phyloP scores from a whole-genome alignment of 225 moss, liverwort and hornwort species.

The Marchantia paleacea region DNA sequence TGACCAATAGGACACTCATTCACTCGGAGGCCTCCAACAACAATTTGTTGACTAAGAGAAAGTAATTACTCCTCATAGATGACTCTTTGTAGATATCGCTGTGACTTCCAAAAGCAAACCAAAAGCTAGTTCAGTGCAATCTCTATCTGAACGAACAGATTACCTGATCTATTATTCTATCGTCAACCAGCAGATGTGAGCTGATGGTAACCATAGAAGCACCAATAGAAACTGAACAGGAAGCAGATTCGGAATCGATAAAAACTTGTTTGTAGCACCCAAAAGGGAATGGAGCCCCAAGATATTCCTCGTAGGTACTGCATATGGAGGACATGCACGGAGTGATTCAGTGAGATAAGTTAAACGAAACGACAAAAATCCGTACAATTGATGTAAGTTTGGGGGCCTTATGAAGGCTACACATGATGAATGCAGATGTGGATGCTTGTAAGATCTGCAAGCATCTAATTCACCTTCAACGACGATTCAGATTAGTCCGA shows the following conservation, averaged over 20 bases:
- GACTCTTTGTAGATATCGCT: no score
- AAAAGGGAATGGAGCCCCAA: constrained; percentile 92
- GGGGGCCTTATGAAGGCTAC: neutral
- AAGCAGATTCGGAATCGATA: constrained; percentile 64
- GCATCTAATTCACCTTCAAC: neutral
- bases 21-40: no score
- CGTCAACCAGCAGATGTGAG: constrained; percentile 81
- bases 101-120: no score
- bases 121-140: no score
- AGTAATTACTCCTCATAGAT: no score
- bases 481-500: no score
- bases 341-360: neutral
- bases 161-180: constrained; percentile 97
- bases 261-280: constrained; percentile 96
- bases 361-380: neutral
- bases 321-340: constrained; percentile 11
- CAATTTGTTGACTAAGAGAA: no score
- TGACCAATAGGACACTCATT: neutral
- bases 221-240: constrained; percentile 65
- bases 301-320: constrained; percentile 90
- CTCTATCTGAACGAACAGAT: neutral
- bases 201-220: constrained; percentile 76
- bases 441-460: neutral
- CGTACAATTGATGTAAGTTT: neutral
- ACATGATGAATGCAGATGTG: neutral